Evolutionary conservation across 2,329 filamentous ascomycete species (phyloP).

Genomic region (Pseudocercospora musae): DNA sequence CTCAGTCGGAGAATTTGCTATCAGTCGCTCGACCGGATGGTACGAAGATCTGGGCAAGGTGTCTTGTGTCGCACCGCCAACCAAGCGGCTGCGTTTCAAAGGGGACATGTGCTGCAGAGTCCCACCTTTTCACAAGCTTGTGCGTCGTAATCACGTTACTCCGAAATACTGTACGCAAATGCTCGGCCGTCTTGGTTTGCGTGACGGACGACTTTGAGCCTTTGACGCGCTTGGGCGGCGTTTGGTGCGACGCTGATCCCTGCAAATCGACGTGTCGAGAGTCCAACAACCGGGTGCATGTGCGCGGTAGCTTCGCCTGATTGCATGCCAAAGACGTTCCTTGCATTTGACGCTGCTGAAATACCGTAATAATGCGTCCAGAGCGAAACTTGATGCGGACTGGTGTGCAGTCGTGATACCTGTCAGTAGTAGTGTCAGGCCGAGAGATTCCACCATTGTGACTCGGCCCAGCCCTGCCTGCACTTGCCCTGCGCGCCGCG

Average conservation of each 20-base stretch:
- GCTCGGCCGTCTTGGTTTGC: conserved; percentile 2
- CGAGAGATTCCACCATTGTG: conserved; percentile 3
- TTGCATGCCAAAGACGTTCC: background rate
- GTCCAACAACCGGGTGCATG: conserved; percentile 1
- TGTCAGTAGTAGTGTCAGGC: too few species aligned
- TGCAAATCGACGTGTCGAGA: background rate
- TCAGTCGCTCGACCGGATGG: background rate
- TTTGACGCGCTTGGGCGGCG: background rate
- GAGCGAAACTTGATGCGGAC: background rate
- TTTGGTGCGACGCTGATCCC: background rate
- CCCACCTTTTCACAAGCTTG: background rate
- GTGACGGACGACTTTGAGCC: background rate
- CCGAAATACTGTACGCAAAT: background rate
- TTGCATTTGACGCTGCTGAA: background rate
- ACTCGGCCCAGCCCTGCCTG: background rate
- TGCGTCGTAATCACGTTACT: background rate
- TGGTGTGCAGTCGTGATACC: conserved; percentile 9
- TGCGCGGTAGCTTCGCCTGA: background rate
- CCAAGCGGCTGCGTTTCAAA: conserved; percentile 1
- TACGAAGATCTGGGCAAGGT: conserved; percentile 2
- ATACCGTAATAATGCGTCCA: too few species aligned
- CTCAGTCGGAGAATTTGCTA: background rate
- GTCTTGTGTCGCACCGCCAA: background rate
- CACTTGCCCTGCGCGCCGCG: background rate
- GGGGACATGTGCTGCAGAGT: background rate